Percentiles rank a stretch among this genome's conserved stretches.
phyloP scores from a whole-genome alignment of 345 rosid species.

The Lagerstroemia speciosa region DNA sequence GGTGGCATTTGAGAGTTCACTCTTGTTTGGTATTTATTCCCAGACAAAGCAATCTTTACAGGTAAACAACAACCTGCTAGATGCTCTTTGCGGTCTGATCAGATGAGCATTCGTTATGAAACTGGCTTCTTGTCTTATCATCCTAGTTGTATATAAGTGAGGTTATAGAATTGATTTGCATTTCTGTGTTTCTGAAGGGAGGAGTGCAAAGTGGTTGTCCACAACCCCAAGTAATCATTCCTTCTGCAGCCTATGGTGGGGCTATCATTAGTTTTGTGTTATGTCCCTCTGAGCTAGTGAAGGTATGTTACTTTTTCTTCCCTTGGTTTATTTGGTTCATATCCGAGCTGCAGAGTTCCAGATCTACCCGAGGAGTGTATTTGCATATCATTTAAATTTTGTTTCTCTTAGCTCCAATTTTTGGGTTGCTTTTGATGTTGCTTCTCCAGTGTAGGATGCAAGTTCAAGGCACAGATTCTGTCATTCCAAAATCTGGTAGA shows the following conservation, averaged over 20 bases:
- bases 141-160: background rate
- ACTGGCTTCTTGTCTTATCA: background rate
- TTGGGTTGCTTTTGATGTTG: conserved; percentile 25
- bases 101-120: background rate
- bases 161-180: background rate
- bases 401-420: conserved; percentile 8
- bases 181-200: conserved; percentile 32
- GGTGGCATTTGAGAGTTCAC: conserved; percentile 86
- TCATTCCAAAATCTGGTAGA: conserved; percentile 54
- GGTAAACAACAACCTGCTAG: conserved; percentile 28
- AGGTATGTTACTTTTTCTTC: conserved; percentile 33
- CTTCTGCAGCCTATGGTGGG: conserved; percentile 88
- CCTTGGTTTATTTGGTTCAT: background rate
- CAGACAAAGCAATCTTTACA: conserved; percentile 72
- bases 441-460: conserved; percentile 94
- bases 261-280: conserved; percentile 77
- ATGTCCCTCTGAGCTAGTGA: conserved; percentile 83
- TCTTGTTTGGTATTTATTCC: conserved; percentile 86
- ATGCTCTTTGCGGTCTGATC: conserved; percentile 4
- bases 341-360: background rate
- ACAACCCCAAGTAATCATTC: conserved; percentile 58
- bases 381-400: background rate
- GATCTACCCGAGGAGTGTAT: no score
- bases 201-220: conserved; percentile 42
- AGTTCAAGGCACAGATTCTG: conserved; percentile 78